A percentile compares a stretch with the other conserved stretches of the same genome.
Conservation (phyloP, 352 stramenopile genomes). For the Phytophthora rubi region DNA sequence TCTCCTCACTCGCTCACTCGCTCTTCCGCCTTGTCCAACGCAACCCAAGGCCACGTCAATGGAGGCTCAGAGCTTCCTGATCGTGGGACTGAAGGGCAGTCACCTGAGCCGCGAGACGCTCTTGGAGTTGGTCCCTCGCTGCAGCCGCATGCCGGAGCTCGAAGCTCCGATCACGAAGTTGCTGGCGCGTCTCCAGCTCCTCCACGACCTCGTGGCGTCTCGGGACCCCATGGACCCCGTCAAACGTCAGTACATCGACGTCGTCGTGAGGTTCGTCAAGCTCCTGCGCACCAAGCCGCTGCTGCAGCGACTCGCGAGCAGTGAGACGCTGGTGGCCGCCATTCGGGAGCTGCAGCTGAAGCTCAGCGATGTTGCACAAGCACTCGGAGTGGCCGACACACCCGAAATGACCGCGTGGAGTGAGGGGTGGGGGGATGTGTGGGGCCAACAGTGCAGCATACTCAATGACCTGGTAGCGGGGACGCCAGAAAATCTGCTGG, state of each 20-base stretch:
- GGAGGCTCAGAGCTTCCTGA: constrained; percentile 5
- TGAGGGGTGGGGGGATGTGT: constrained; percentile 6
- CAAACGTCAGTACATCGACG: constrained; percentile 17
- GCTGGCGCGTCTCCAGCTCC: constrained; percentile 12
- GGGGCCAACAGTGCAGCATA: constrained; percentile 11
- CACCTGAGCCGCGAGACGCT: constrained; percentile 10
- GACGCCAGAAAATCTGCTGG: constrained; percentile 11
- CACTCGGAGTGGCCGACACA: background rate
- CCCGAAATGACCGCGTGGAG: constrained; percentile 12
- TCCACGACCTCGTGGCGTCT: constrained; percentile 14
- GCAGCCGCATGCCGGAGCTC: constrained; percentile 25
- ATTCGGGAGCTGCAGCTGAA: constrained; percentile 22
- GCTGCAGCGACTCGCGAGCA: constrained; percentile 32
- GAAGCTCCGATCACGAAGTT: constrained; percentile 1
- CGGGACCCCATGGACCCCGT: constrained; percentile 12
- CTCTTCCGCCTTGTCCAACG: background rate
- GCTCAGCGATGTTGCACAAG: constrained; percentile 17
- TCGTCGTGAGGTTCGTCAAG: constrained; percentile 19
- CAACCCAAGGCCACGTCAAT: constrained; percentile 2
- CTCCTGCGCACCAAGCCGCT: constrained; percentile 20
- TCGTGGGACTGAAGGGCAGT: constrained; percentile 10
- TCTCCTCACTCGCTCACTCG: background rate
- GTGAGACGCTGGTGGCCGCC: constrained; percentile 11
- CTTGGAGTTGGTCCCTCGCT: constrained; percentile 7
- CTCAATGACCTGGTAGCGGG: constrained; percentile 5